phyloP scores from a whole-genome alignment of 1,139 yeast genomes.

The Candida albicans region DNA sequence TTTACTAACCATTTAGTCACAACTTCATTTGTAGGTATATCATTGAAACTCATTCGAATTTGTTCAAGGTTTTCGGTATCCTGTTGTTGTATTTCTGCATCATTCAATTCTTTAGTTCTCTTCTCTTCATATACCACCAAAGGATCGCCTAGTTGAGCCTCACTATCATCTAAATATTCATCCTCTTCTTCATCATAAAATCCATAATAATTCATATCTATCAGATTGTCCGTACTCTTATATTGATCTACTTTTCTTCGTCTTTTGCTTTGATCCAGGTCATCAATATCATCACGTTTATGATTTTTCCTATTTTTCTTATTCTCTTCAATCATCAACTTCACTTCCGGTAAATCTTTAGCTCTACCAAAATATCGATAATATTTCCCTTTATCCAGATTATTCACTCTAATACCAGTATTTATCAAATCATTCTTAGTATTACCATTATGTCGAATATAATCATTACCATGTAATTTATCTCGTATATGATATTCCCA shows the following conservation, averaged over 20 bases:
- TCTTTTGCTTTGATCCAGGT: slow-evolving; percentile 12
- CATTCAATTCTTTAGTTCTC: slow-evolving; percentile 14
- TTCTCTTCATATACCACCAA: slow-evolving; percentile 24
- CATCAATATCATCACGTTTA: slow-evolving; percentile 19
- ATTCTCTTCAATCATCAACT: slow-evolving; percentile 45
- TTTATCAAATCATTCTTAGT: slow-evolving; percentile 20
- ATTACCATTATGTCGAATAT: slow-evolving; percentile 27
- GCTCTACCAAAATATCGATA: slow-evolving; percentile 85
- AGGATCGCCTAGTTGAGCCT: slow-evolving; percentile 7
- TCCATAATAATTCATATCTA: slow-evolving; percentile 42
- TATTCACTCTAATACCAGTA: slow-evolving; percentile 23
- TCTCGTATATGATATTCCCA: slow-evolving; percentile 78
- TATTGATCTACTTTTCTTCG: slow-evolving; percentile 18
- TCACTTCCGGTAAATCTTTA: slow-evolving; percentile 74
- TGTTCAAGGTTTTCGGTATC: not conserved
- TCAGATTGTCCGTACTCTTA: slow-evolving; percentile 5
- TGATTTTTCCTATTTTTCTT: slow-evolving; percentile 14
- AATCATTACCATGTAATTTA: slow-evolving; percentile 67
- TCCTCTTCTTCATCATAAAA: slow-evolving; percentile 30
- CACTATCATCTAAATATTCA: slow-evolving; percentile 4
- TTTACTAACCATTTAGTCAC: slow-evolving; percentile 51
- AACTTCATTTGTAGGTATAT: slow-evolving; percentile 39
- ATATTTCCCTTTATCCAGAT: slow-evolving; percentile 41
- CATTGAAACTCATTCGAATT: slow-evolving; percentile 4
- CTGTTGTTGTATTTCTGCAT: not conserved